Evolutionary conservation across 768 basidiomycete genomes (phyloP), one percentile per base, ranked within the genome.

Genomic region (Boletus coccyginus): DNA sequence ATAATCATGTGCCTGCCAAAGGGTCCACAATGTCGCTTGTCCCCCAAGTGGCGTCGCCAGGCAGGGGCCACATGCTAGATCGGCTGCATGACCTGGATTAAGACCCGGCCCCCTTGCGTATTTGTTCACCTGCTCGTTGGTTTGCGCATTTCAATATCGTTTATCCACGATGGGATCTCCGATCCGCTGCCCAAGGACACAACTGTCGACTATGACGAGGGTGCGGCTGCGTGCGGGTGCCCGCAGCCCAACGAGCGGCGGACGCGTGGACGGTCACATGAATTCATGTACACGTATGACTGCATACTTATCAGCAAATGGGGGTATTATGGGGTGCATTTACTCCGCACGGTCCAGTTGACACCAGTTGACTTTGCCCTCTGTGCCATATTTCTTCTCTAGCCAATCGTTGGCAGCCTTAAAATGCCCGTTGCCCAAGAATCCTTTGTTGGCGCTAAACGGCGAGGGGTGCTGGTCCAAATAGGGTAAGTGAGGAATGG

Each of bases 401-500:
- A 98, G 75, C 95, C 95, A 98, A 52, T 87, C 81, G 67, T 97
- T 96, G 42, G 93, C 90, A 56, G 81, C 75, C 66, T 79, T 84
- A 76, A 98, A 98, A 73, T 97, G 95, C 48, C 83, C 84, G 69
- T 94, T 95, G 47, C 92, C 93, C 59, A 92, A 70, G 75, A 95
- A 97, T 11, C 94, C 94, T 55, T 80, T 79, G 60, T 80, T 73
- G 5, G 88, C 94, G 51, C 88, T 86, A 17, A 85, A 73, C 7
- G 94, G 94, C 31, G 89, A 92, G 17, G 94, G 94, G 73, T 97
- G 94, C 82, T 90, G 72, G 33, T 63, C 71, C 63, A 43, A 50
- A 63, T 60, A 33, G n/a, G 69, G 68, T 31, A 72, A 68, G 62
- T 61, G 46, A 56, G 62, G 58, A 61, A 62, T 74, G 53, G 48